Evolutionary conservation across 371 early-diverging fungal species (phyloP).

Genomic region (Globomyces sp.): DNA sequence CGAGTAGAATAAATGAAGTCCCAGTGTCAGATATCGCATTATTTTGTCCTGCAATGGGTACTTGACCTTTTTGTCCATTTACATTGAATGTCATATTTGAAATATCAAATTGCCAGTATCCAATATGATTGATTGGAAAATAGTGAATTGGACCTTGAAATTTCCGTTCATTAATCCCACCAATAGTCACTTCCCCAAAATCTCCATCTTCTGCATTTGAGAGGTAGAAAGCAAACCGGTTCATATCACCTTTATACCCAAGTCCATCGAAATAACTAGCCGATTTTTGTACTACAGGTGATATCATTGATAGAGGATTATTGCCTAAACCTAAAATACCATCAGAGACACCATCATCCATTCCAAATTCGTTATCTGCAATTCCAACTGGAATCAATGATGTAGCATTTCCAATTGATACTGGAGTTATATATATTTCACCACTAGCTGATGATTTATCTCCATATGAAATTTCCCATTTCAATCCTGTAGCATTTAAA

Average conservation of each 20-base stretch:
- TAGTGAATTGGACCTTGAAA: neutral
- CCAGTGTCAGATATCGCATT: constrained; percentile 34
- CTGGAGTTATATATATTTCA: constrained; percentile 19
- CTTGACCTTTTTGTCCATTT: neutral
- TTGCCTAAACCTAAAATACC: neutral
- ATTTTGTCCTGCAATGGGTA: neutral
- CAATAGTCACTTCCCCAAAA: constrained; percentile 6
- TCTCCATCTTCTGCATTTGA: constrained; percentile 3
- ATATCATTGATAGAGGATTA: neutral
- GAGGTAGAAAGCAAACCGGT: constrained; percentile 7
- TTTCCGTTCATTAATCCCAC: neutral
- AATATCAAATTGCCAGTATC: constrained; percentile 31
- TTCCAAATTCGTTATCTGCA: too few relatives aligned
- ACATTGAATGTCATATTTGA: constrained; percentile 13
- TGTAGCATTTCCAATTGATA: constrained; percentile 19
- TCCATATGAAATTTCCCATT: neutral
- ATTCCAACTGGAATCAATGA: too few relatives aligned
- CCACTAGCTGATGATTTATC: neutral
- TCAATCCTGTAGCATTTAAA: constrained; percentile 10
- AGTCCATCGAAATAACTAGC: constrained; percentile 3
- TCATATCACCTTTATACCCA: neutral
- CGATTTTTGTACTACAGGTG: neutral
- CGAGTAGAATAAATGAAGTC: constrained; percentile 68
- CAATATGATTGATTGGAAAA: constrained; percentile 16
- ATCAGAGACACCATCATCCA: neutral